Base-by-base conservation (phyloP, 2,329 filamentous ascomycete genomes). In the Rutstroemia sydowiana region DNA sequence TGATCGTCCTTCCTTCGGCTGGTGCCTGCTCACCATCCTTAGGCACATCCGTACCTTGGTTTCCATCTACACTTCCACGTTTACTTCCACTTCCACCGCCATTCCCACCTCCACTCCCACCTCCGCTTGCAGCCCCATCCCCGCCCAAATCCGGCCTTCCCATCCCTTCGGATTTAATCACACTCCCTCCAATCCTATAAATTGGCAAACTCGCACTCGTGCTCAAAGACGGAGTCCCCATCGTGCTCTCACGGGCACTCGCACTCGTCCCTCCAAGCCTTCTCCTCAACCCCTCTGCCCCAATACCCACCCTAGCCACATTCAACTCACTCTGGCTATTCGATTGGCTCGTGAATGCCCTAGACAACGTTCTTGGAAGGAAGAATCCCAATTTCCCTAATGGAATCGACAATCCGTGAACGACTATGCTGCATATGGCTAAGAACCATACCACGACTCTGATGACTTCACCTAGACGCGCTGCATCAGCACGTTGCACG, bases 401-500 rank as follows among this genome's bases (percentile, higher is more conserved):
- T 0, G 90, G 89, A 13, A 95, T 88, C 45, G 83, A 89, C 1
- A 95, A 73, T 6, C 89, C 88, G 60, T 95, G 89, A 3, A 93
- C 84, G 37, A 90, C 86, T 54, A 95, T 84, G 58, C 87, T 93
- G 69, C 87, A 92, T 18, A 93, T 81, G 8, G 81, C 77, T 47
- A 95, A 69, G 63, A 95, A 95, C 90, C 90, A 95, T 16, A 95
- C 84, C 0, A 95, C 79, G 1, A 92, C 74, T 2, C 74, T 75
- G 48, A 88, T 77, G 0, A 80, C 75, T 57, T 95, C 87, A 4
- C 73, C 74, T 1, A 95, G 70, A 8, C 77, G 70, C 30, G 71
- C 69, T 0, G 88, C 84, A 64, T 95, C 88, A 32, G 75, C 72
- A 26, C 88, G 75, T 13, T 79, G 70, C 30, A 76, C 64, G 0